Conservation (phyloP, 2,329 filamentous ascomycete species). For the Ophiostoma sp. region DNA sequence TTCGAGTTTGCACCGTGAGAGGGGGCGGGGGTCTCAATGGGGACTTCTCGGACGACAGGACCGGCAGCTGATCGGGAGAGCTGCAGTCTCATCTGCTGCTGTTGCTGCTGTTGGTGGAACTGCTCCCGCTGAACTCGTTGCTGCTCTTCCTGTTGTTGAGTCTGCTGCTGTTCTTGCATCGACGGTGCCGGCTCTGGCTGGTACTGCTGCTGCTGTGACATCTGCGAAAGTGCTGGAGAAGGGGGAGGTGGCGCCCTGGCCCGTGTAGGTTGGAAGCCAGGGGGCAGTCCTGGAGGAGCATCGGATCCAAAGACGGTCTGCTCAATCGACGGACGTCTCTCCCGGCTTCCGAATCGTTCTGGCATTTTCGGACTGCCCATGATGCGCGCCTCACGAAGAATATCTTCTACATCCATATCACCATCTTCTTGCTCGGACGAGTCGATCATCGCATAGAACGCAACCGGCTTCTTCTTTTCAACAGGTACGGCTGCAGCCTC, state of each 20-base stretch:
- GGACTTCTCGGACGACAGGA: conserved; percentile 12
- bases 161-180: neutral
- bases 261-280: neutral
- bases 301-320: neutral
- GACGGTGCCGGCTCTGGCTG: neutral
- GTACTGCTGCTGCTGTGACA: conserved; percentile 5
- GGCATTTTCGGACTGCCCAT: conserved; percentile 29
- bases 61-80: neutral
- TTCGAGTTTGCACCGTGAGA: neutral
- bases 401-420: conserved; percentile 47
- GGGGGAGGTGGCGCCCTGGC: neutral
- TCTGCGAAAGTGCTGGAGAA: neutral
- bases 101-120: neutral
- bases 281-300: neutral
- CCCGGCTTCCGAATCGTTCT: neutral
- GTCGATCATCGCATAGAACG: conserved; percentile 64
- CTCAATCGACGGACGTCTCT: conserved; percentile 13
- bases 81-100: neutral
- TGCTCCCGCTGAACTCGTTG: neutral
- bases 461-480: conserved; percentile 52
- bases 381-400: conserved; percentile 52
- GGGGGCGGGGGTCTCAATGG: neutral
- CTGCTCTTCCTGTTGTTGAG: neutral
- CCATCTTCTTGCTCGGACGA: conserved; percentile 52
- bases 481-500: conserved; percentile 51